Base-by-base conservation (phyloP, 805 yeast species). In the Suhomyces xylopsoci region DNA sequence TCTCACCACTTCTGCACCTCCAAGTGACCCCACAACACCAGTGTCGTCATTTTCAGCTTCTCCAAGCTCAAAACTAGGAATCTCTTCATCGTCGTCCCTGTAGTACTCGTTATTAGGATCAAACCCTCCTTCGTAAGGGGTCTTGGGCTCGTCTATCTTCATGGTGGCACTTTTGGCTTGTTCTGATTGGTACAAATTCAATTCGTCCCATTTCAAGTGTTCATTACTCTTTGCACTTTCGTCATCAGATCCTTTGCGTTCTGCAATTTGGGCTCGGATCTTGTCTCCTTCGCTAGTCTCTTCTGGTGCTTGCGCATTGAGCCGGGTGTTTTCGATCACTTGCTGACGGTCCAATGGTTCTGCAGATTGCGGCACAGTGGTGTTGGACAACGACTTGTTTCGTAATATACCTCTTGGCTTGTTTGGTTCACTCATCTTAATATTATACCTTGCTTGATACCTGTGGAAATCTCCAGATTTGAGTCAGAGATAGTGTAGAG, bases 91-190 rank as follows among this genome's bases (percentile, higher is more conserved):
- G 26, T 65, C 81, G 3, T 79, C 82, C 49, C 79, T 78, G 60
- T 90, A 90, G 64, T 88, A 87, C 61, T 91, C 96, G 30, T 89
- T 90, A 50, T 81, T 77, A 0, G 94, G 92, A 62, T 87, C 85
- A 25, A 89, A 87, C 0, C 96, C 96, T 9, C 94, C 96, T 65
- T 89, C 96, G 62, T 87, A 92, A 5, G 97, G 97, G 0, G 97
- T 92, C 74, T 92, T 92, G 20, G 97, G 97, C 67, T 92, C 97
- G 63, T 90, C 96, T 44, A 92, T 90, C 61, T 85, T 84, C 90
- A 86, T 85, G 26, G 89, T 85, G 20, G 90, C 81, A 9, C 79
- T 69, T 67, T 83, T 83, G 59, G 87, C 89, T 65, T 82, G 88
- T 64, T 91, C 96, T 3, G 89, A 80, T 49, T 80, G 81, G 49